Base-by-base conservation (phyloP, 2,329 filamentous ascomycete genomes). In the Lasiodiplodia citricola region DNA sequence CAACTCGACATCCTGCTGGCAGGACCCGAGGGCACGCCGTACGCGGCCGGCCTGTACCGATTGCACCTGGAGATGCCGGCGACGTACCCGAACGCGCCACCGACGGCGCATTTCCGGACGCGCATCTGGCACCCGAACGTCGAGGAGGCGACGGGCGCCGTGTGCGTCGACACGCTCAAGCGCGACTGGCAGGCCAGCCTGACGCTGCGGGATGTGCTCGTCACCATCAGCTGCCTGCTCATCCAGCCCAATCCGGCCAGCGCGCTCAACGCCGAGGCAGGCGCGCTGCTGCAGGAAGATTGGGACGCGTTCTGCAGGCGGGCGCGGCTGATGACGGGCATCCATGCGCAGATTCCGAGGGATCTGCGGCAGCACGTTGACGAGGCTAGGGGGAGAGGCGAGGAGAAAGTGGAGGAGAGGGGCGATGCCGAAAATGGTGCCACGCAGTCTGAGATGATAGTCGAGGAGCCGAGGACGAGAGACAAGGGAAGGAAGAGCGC, bases 91-190 rank as follows among this genome's bases (percentile, higher is more conserved):
- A 76, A 77, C 50, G 77, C 77, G 21, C 84, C 85, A 18, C 85
- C 85, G 0, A 90, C 87, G 51, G 88, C 88, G 2, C 82, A 83
- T 38, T 90, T 90, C 74, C 83, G 83, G 66, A 90, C 88, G 2
- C 82, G 84, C 6, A 86, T 90, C 71, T 90, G 87, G 83, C 88
- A 90, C 72, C 88, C 88, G 0, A 90, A 90, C 73, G 86, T 90
- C 62, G 88, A 90, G 70, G 86, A 88, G 65, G 80, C 82, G n/a
- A 87, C 85, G 0, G 88, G 88, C 5, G 85, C 85, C 0, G 87
- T 90, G 3, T 90, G 88, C 70, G 86, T 90, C 3, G 88, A 90
- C 78, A 90, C 88, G 2, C 74, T 90, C 55, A 90, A 90, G 79
- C 81, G 87, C 57, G 88, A 90, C 72, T 90, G 88, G 88, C 84